Base-by-base conservation (phyloP, 1,284 basidiomycete genomes). In the Irpex sp. region DNA sequence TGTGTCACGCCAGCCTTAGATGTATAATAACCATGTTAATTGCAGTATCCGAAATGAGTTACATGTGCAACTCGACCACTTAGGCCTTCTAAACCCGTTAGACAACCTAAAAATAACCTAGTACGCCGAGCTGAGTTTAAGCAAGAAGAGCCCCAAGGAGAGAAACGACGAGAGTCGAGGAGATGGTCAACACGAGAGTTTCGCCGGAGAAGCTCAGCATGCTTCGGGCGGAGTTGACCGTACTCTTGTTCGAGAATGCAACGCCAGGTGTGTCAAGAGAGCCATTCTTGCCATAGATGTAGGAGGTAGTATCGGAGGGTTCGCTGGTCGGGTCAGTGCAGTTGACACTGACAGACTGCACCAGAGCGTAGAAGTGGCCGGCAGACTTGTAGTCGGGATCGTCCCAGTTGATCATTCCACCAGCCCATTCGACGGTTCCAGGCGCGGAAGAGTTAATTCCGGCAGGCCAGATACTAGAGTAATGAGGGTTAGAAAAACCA, bases 391-490 rank as follows among this genome's bases (percentile, higher is more conserved):
- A 93, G 74, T 93, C 91, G 33, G 86, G 80, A 71, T 92, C 82
- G 21, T 77, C 68, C 86, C 87, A 93, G 77, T 92, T 76, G 74
- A 93, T 90, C 81, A 88, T 80, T 42, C 90, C 89, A 62, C 88
- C 90, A 18, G 85, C 80, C 92, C 92, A 94, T 61, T 83, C 69
- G 37, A 93, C 73, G 4, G 89, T 93, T 39, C 92, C 92, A 47
- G 74, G 72, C 2, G 90, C 78, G 45, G 78, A 80, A 7, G 77
- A 69, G 49, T 78, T 61, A 68, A 89, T 86, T 45, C 91, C 91
- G 2, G 88, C 87, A 19, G 91, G 87, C 91, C 92, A 94, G 62
- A 93, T 68, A 60, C 85, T 87, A 66, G n/a, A 7, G 52, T 59
- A 57, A 63, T 57, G 35, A 23, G 2, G 21, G 35, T 62, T 16